phyloP scores from a whole-genome alignment of 1,139 yeast genomes.

The Petasospora fabianii region DNA sequence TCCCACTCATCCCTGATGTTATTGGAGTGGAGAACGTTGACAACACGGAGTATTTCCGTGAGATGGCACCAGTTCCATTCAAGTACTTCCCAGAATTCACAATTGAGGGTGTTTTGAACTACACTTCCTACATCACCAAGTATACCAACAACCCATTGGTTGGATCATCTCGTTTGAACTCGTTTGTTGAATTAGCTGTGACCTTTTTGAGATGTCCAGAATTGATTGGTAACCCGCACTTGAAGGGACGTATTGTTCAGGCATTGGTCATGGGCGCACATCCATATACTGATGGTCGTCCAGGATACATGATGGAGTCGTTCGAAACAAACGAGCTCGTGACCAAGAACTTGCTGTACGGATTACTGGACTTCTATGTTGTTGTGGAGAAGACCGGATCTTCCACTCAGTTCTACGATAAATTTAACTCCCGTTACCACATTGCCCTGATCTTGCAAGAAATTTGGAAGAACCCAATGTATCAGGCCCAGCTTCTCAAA shows the following conservation, averaged over 20 bases:
- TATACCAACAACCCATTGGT: conserved; percentile 59
- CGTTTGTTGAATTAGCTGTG: conserved; percentile 71
- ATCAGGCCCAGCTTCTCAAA: conserved; percentile 61
- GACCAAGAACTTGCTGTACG: conserved; percentile 65
- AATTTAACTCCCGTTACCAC: conserved; percentile 85
- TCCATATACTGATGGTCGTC: conserved; percentile 50
- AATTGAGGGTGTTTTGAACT: conserved; percentile 78
- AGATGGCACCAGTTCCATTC: conserved; percentile 72
- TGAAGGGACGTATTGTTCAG: conserved; percentile 82
- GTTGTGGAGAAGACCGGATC: conserved; percentile 97
- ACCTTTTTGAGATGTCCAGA: conserved; percentile 81
- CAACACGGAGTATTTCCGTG: conserved; percentile 62
- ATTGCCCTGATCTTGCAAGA: conserved; percentile 80
- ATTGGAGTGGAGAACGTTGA: conserved; percentile 59
- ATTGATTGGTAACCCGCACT: conserved; percentile 85
- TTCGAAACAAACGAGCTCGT: conserved; percentile 65
- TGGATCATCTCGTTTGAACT: conserved; percentile 46
- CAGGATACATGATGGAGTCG: conserved; percentile 71
- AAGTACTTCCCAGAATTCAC: conserved; percentile 82
- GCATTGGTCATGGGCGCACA: conserved; percentile 73
- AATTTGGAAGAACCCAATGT: conserved; percentile 72
- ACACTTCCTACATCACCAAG: conserved; percentile 62
- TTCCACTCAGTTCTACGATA: conserved; percentile 92
- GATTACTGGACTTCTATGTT: conserved; percentile 84
- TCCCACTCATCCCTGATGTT: conserved; percentile 61